These are phyloP conservation scores for Endocalyx cinctus DNA, from an alignment of 2,329 filamentous ascomycete genomes.

Conservation along the genomic window DNA sequence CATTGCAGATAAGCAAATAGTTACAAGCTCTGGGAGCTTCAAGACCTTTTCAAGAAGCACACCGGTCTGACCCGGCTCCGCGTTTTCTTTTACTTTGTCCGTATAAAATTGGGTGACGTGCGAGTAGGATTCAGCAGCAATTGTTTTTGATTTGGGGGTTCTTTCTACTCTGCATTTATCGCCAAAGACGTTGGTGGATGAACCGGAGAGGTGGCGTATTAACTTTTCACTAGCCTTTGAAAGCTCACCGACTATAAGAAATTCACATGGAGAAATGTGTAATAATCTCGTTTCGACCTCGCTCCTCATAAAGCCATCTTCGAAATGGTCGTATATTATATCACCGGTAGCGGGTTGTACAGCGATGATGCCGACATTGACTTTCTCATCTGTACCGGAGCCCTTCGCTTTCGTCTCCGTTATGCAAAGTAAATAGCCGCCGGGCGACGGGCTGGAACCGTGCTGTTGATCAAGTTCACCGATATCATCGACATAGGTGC, in stretches of 20 bases:
- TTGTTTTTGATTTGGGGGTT: slow-evolving; percentile 70
- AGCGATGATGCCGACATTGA: slow-evolving; percentile 84
- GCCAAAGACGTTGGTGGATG: slow-evolving; percentile 86
- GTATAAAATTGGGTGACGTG: slow-evolving; percentile 94
- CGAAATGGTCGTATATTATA: slow-evolving; percentile 92
- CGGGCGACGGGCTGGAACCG: slow-evolving; percentile 48
- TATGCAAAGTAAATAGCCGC: slow-evolving; percentile 91
- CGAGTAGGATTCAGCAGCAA: slow-evolving; percentile 78
- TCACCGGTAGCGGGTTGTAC: slow-evolving; percentile 95
- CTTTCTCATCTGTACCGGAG: slow-evolving; percentile 85
- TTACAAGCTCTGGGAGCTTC: slow-evolving; percentile 78
- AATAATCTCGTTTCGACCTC: slow-evolving; percentile 94
- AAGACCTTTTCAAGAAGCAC: slow-evolving; percentile 81
- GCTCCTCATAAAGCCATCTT: slow-evolving; percentile 95
- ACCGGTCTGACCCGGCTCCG: slow-evolving; percentile 52
- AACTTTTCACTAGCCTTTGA: slow-evolving; percentile 91
- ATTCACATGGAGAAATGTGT: slow-evolving; percentile 93
- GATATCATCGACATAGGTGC: slow-evolving; percentile 92
- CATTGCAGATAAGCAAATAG: slow-evolving; percentile 92
- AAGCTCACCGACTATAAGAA: slow-evolving; percentile 85
- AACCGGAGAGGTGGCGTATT: slow-evolving; percentile 82
- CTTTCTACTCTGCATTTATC: slow-evolving; percentile 85
- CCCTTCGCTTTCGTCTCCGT: slow-evolving; percentile 77
- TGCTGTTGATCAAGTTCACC: slow-evolving; percentile 64
- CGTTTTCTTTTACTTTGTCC: slow-evolving; percentile 65